These are phyloP conservation scores for Yamadazyma triangularis DNA, from an alignment of 1,139 yeast genomes.

Conservation along the genomic window DNA sequence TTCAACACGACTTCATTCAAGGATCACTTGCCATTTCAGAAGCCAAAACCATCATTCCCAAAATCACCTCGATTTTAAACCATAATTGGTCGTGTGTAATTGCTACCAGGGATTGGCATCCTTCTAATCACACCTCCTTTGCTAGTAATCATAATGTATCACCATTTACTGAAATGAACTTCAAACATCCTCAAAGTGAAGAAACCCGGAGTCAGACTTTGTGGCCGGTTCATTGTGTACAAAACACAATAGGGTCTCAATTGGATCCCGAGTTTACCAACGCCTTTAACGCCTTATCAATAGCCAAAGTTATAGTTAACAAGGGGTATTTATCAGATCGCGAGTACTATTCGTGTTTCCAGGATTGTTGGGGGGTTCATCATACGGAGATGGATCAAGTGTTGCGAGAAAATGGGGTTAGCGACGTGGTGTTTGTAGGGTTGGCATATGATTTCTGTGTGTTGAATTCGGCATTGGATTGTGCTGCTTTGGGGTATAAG, in stretches of 20 bases:
- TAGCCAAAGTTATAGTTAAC: slow-evolving; percentile 42
- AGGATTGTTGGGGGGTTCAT: slow-evolving; percentile 71
- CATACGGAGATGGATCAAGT: slow-evolving; percentile 58
- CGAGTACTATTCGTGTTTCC: slow-evolving; percentile 88
- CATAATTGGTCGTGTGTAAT: slow-evolving; percentile 58
- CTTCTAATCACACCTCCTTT: slow-evolving; percentile 71
- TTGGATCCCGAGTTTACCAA: slow-evolving; percentile 45
- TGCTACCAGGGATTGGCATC: slow-evolving; percentile 91
- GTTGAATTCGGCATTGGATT: slow-evolving; percentile 65
- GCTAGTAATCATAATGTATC: slow-evolving; percentile 59
- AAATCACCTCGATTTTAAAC: slow-evolving; percentile 42
- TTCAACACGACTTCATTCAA: slow-evolving; percentile 77
- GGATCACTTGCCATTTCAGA: slow-evolving; percentile 72
- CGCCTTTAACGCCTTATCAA: slow-evolving; percentile 17
- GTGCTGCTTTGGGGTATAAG: slow-evolving; percentile 55
- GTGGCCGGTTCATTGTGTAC: slow-evolving; percentile 94
- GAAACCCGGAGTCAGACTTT: slow-evolving; percentile 40
- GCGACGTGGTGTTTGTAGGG: slow-evolving; percentile 72
- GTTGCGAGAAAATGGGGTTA: slow-evolving; percentile 42
- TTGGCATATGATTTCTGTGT: slow-evolving; percentile 88
- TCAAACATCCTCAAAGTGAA: slow-evolving; percentile 46
- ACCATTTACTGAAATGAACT: slow-evolving; percentile 50
- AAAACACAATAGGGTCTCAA: slow-evolving; percentile 60
- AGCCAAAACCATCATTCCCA: slow-evolving; percentile 58
- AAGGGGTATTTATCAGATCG: slow-evolving; percentile 72